Conservation (phyloP, 108 stramenopile species). For the Schizochytrium sp. region DNA sequence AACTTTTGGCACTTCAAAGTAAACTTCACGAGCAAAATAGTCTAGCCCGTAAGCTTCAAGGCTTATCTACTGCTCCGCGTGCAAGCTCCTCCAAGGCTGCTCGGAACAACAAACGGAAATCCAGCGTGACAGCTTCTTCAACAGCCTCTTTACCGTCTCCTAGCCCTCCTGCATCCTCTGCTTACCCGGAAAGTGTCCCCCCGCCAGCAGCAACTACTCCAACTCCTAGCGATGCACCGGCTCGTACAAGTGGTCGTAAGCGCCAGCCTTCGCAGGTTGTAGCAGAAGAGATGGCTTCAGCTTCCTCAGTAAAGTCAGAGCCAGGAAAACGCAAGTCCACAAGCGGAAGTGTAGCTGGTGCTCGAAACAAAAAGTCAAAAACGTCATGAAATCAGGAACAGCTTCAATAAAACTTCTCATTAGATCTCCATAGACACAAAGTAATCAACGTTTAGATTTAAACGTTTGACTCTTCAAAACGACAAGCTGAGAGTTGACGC, state of each 20-base stretch:
- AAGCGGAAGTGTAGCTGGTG: neutral
- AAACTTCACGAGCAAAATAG: neutral
- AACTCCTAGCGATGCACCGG: neutral
- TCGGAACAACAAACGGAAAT: slow-evolving; percentile 35
- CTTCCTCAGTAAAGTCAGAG: neutral
- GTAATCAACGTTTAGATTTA: no score
- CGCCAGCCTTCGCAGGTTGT: neutral
- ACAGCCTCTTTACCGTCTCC: neutral
- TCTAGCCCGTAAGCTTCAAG: neutral
- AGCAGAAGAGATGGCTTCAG: neutral
- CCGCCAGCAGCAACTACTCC: neutral
- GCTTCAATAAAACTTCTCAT: no score
- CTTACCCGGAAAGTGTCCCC: neutral
- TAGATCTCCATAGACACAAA: no score
- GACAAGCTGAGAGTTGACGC: no score
- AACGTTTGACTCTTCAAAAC: no score
- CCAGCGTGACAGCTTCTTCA: neutral
- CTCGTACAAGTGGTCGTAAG: slow-evolving; percentile 6
- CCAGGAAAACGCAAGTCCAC: neutral
- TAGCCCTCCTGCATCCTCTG: neutral
- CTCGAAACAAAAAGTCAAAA: neutral
- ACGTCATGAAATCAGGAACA: neutral
- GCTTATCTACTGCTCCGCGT: neutral
- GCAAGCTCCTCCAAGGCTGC: slow-evolving; percentile 36
- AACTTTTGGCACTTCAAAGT: slow-evolving; percentile 51